Conservation (phyloP, 1,139 yeast genomes). For the Geotrichum bryndzae region DNA sequence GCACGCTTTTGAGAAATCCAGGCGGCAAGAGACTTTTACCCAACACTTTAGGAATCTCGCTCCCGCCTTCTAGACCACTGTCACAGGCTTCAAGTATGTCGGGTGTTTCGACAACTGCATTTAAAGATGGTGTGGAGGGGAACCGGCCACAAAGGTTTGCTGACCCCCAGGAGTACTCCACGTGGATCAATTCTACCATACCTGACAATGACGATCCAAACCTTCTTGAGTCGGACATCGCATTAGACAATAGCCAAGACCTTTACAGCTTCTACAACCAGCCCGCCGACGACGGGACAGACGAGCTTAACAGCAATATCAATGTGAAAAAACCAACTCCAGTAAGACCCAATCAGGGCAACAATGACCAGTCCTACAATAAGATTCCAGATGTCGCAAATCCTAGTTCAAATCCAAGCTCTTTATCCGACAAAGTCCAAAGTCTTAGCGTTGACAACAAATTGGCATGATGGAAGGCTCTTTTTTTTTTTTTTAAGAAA, state of each 20-base stretch:
- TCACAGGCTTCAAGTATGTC: constrained; percentile 60
- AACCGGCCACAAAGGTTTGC: constrained; percentile 46
- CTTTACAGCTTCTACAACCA: not conserved
- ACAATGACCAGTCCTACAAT: not conserved
- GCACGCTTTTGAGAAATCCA: not conserved
- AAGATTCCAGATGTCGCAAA: not conserved
- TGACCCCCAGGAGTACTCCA: constrained; percentile 34
- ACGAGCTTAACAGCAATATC: not conserved
- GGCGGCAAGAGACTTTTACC: not conserved
- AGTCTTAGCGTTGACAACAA: not conserved
- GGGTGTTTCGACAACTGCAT: constrained; percentile 63
- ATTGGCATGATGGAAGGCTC: not conserved
- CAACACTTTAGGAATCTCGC: not conserved
- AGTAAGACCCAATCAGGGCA: not conserved
- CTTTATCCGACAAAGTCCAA: not conserved
- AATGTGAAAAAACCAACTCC: not conserved
- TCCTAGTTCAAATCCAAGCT: not conserved
- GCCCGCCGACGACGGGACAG: not conserved
- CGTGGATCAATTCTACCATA: constrained; percentile 23
- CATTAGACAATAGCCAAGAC: not conserved
- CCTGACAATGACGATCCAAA: constrained; percentile 11
- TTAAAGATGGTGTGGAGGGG: constrained; percentile 69
- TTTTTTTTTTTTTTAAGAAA: not conserved
- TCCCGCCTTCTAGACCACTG: constrained; percentile 44
- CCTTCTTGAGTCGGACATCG: not conserved